Conservation (phyloP, 352 stramenopile genomes). For the Phytopythium montanum region DNA sequence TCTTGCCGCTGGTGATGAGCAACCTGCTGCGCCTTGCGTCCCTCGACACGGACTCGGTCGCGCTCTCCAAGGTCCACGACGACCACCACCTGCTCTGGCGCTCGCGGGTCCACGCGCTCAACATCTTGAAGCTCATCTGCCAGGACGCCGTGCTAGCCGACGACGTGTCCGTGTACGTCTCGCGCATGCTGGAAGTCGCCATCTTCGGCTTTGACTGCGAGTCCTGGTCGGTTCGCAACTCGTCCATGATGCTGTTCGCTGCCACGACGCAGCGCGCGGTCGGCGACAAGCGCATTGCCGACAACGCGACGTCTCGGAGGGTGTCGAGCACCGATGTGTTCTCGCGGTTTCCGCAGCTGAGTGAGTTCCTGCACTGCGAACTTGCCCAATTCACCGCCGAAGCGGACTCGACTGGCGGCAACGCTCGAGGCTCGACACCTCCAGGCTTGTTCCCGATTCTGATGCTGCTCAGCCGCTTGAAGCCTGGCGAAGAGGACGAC, state of each 20-base stretch:
- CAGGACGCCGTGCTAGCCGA: slow-evolving; percentile 85
- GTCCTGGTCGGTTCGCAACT: slow-evolving; percentile 89
- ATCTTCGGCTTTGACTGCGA: slow-evolving; percentile 82
- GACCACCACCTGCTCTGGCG: slow-evolving; percentile 64
- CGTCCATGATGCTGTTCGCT: slow-evolving; percentile 90
- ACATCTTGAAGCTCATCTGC: slow-evolving; percentile 90
- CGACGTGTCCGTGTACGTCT: slow-evolving; percentile 80
- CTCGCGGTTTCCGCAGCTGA: slow-evolving; percentile 69
- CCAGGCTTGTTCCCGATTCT: slow-evolving; percentile 73
- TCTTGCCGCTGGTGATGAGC: slow-evolving; percentile 72
- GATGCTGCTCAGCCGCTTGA: slow-evolving; percentile 76
- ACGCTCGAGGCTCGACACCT: slow-evolving; percentile 26
- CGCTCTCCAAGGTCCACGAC: slow-evolving; percentile 17
- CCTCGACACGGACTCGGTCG: slow-evolving; percentile 49
- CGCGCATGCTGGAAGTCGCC: slow-evolving; percentile 79
- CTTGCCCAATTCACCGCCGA: slow-evolving; percentile 30
- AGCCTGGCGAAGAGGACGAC: slow-evolving; percentile 51
- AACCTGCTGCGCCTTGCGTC: slow-evolving; percentile 62
- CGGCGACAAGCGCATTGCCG: slow-evolving; percentile 80
- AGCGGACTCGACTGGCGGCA: slow-evolving; percentile 11
- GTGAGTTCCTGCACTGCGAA: slow-evolving; percentile 53
- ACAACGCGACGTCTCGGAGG: slow-evolving; percentile 55
- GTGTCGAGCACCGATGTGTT: slow-evolving; percentile 76
- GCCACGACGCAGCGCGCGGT: slow-evolving; percentile 75
- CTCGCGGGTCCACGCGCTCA: slow-evolving; percentile 81